Percentiles rank a stretch among this genome's conserved stretches.
Evolutionary conservation across 1,139 yeast species (phyloP).

Genomic region (Yamadazyma siamensis): DNA sequence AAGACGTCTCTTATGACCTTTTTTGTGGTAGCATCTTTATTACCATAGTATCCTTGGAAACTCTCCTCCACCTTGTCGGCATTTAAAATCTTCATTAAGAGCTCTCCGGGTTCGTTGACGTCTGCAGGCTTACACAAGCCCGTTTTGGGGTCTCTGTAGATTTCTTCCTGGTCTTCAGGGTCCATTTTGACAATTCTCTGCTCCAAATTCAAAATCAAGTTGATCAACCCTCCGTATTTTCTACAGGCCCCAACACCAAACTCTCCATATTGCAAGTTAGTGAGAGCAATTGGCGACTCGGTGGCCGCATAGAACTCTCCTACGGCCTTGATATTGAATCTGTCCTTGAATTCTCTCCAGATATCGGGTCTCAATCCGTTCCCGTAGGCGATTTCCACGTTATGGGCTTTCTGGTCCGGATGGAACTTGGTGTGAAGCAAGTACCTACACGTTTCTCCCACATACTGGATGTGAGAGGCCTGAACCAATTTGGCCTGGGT

Average conservation of each 20-base stretch:
- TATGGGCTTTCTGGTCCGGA: constrained; percentile 67
- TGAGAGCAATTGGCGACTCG: constrained; percentile 90
- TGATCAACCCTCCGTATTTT: constrained; percentile 69
- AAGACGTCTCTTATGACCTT: constrained; percentile 74
- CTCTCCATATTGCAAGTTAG: constrained; percentile 73
- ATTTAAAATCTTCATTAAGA: constrained; percentile 69
- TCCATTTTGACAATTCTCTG: constrained; percentile 73
- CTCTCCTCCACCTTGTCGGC: constrained; percentile 64
- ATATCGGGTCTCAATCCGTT: constrained; percentile 93
- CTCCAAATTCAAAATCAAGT: constrained; percentile 48
- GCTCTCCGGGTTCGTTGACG: constrained; percentile 76
- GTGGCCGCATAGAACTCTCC: constrained; percentile 96
- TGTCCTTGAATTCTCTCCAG: constrained; percentile 74
- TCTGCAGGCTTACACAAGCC: constrained; percentile 50
- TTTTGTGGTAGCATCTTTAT: constrained; percentile 72
- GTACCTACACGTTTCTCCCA: constrained; percentile 94
- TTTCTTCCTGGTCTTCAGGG: constrained; percentile 71
- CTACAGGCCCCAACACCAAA: constrained; percentile 90
- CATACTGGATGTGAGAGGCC: constrained; percentile 87
- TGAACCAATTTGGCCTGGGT: constrained; percentile 70
- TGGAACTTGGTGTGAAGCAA: constrained; percentile 63
- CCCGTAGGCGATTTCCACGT: constrained; percentile 75
- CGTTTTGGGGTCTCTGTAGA: constrained; percentile 66
- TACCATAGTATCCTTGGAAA: constrained; percentile 88
- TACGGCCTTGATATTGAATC: constrained; percentile 71